Conservation (phyloP, 805 yeast species). For the Ogataea kodamae region DNA sequence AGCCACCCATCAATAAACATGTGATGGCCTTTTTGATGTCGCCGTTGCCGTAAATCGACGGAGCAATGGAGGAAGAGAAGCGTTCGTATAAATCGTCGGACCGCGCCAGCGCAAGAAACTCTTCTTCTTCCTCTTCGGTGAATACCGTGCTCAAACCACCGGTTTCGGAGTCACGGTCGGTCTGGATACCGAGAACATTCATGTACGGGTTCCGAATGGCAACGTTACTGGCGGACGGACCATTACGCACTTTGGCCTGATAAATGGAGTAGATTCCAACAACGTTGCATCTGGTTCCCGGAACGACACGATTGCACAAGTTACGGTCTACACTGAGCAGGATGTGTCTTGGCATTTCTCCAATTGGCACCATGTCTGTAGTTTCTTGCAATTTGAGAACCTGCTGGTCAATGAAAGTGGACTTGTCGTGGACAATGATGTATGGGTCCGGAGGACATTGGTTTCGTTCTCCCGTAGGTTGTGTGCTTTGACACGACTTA, state of each 20-base stretch:
- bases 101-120: conserved; percentile 75
- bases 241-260: conserved; percentile 60
- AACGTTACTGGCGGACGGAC: conserved; percentile 51
- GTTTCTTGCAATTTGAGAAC: conserved; percentile 89
- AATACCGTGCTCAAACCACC: conserved; percentile 49
- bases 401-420: conserved; percentile 93
- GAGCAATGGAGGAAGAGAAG: conserved; percentile 89
- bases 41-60: conserved; percentile 89
- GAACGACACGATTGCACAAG: conserved; percentile 84
- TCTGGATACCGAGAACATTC: conserved; percentile 79
- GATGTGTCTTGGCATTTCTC: conserved; percentile 97
- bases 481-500: conserved; percentile 57
- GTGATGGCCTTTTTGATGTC: conserved; percentile 94
- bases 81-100: conserved; percentile 80
- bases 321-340: conserved; percentile 84
- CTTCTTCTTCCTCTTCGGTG: conserved; percentile 92
- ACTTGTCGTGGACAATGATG: conserved; percentile 87
- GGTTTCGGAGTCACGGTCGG: conserved; percentile 65
- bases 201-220: conserved; percentile 93
- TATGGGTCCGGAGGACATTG: conserved; percentile 92
- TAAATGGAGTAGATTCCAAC: conserved; percentile 91
- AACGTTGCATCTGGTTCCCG: conserved; percentile 91
- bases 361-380: conserved; percentile 99
- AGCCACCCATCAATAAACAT: conserved; percentile 90
- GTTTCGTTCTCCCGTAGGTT: conserved; percentile 45